Evolutionary conservation across 306 rosid genomes (phyloP).

Genomic region (Quercus gilva): DNA sequence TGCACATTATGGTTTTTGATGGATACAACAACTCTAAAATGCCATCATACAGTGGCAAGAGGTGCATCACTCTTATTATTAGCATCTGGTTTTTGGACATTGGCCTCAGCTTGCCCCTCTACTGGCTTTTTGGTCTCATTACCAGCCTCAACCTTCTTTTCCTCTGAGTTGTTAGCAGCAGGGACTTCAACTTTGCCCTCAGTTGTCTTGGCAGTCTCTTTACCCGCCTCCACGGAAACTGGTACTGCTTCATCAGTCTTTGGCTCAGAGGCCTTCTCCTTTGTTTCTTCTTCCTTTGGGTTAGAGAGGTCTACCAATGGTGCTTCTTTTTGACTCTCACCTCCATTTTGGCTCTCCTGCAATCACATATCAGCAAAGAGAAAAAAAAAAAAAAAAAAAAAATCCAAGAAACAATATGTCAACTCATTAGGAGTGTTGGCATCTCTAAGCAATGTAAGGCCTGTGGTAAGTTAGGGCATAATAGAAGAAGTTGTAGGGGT

Average conservation of each 20-base stretch:
- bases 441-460: too few species aligned
- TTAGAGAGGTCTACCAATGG: constrained; percentile 36
- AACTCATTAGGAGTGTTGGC: fast-evolving
- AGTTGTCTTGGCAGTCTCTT: neutral
- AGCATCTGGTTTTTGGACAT: neutral
- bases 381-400: neutral
- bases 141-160: constrained; percentile 16
- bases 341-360: constrained; percentile 29
- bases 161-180: neutral
- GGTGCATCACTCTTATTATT: constrained; percentile 26
- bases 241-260: neutral
- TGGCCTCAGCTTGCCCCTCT: constrained; percentile 8
- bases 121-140: constrained; percentile 13
- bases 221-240: neutral
- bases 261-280: constrained; percentile 13
- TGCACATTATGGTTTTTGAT: neutral
- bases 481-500: too few species aligned
- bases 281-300: constrained; percentile 14
- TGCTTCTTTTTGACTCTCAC: constrained; percentile 32
- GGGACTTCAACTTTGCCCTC: constrained; percentile 21
- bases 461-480: too few species aligned
- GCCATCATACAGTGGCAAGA: constrained; percentile 20
- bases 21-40: neutral
- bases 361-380: neutral
- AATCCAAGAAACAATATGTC: neutral